Percentiles rank a stretch among this genome's conserved stretches.
phyloP scores from a whole-genome alignment of 2,329 filamentous ascomycete genomes.

The Neocucurbitaria cava region DNA sequence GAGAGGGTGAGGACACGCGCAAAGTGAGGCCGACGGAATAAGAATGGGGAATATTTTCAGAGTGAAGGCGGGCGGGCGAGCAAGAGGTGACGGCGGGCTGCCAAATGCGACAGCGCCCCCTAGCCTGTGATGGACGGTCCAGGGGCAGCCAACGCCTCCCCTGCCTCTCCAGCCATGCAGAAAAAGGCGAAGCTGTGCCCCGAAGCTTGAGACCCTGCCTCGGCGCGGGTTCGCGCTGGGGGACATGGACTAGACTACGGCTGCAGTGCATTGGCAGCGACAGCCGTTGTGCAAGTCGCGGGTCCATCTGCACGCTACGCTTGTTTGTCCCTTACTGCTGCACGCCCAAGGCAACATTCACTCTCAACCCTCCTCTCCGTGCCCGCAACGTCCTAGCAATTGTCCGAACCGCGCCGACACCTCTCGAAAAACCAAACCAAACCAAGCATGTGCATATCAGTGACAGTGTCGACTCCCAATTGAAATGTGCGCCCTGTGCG shows the following conservation, averaged over 20 bases:
- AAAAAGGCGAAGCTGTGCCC: background rate
- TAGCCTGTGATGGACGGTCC: constrained; percentile 10
- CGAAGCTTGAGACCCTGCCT: background rate
- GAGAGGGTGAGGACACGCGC: background rate
- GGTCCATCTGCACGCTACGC: background rate
- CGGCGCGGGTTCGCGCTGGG: background rate
- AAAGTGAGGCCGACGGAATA: constrained; percentile 1
- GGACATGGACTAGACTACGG: background rate
- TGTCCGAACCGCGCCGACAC: background rate
- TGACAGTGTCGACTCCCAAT: too few relatives aligned
- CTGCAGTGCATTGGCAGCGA: background rate
- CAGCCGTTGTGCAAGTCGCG: constrained; percentile 2
- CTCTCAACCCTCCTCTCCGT: background rate
- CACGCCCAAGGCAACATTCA: background rate
- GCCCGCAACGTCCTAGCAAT: background rate
- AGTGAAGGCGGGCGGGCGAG: constrained; percentile 10
- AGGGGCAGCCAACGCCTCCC: constrained; percentile 8
- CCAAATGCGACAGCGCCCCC: constrained; percentile 16
- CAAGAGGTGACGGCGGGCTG: constrained; percentile 7
- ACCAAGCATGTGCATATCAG: background rate
- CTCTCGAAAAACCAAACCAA: background rate
- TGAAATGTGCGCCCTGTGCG: background rate
- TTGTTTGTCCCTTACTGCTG: background rate
- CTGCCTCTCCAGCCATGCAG: background rate
- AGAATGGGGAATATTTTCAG: constrained; percentile 14